Base-by-base conservation (phyloP, 345 rosid genomes). In the Sonneratia caseolaris region DNA sequence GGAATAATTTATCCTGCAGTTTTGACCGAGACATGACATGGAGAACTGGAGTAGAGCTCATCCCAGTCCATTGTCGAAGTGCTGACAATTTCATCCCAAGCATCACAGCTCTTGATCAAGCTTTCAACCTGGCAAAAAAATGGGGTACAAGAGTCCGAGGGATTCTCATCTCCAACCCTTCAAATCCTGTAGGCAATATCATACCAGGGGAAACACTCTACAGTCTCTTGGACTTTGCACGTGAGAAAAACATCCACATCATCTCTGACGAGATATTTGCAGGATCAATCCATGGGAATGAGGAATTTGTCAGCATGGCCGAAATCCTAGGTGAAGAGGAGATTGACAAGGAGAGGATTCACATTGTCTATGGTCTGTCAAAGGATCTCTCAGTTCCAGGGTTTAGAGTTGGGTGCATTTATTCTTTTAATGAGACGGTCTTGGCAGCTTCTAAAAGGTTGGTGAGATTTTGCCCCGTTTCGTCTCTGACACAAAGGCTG, bases 21-120 rank as follows among this genome's bases (percentile, higher is more conserved):
- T 94, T 94, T 78, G 97, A 90, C 69, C 87, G 93, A 78, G 93
- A 91, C 80, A 74, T 91, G 77, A 86, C 76, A 71, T 91, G 77
- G 79, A 82, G 97, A 70, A 87, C 95, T 47, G 96, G 95, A 76
- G 91, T 94, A 32, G 97, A 91, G 81, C 85, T 88, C 68, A 82
- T 94, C 77, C 95, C 97, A 15, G 95, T 88, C 47, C 93, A 90
- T 69, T 91, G 97, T 79, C 95, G 95, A 48, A 91, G 96, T 75
- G 76, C 90, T 2, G 93, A 94, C 72, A 86, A 90, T 67, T 91
- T 91, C 56, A 49, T 76, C 37, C 80, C 84, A 42, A 94, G 87
- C 62, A 83, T 88, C 62, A 81, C 85, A 40, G 89, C 92, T 42
- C 76, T 94, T 21, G 92, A 91, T 76, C 95, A 91, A 84, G 93